Percentiles rank a stretch among this genome's conserved stretches.
Evolutionary conservation across 176 grass and related monocot genomes (phyloP).

Genomic region (Avena eriantha): DNA sequence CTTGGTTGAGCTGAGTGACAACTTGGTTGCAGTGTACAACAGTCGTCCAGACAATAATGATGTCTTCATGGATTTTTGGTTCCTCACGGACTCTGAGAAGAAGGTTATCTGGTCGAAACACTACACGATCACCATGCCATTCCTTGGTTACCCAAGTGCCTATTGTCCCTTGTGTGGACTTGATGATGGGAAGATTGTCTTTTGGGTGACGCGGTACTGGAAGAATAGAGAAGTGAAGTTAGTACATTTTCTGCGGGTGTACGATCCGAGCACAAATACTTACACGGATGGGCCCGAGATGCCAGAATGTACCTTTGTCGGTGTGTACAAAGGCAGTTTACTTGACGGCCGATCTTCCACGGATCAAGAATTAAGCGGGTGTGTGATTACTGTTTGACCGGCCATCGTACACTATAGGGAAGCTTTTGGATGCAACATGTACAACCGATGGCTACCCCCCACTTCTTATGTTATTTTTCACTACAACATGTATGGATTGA

Average conservation of each 20-base stretch:
- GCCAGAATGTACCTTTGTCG: not conserved
- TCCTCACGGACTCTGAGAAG: not conserved
- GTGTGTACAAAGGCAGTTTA: slow-evolving; percentile 5
- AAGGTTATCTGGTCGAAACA: not conserved
- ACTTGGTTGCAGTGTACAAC: not conserved
- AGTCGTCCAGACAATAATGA: not conserved
- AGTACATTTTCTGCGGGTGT: not conserved
- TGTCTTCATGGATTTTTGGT: not conserved
- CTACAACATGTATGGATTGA: no score
- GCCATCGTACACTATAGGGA: no score
- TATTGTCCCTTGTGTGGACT: not conserved
- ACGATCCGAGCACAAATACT: not conserved
- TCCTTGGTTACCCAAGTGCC: no score
- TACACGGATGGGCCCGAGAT: not conserved
- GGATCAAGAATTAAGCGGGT: not conserved
- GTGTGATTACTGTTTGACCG: not conserved
- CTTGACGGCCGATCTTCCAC: not conserved
- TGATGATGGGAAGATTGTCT: not conserved
- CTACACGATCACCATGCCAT: not conserved
- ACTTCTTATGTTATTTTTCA: no score
- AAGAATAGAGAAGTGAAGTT: no score
- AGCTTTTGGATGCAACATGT: no score
- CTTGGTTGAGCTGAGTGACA: not conserved
- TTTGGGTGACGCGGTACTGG: not conserved
- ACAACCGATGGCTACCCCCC: no score